phyloP scores from a whole-genome alignment of 1,284 basidiomycete species.

The Sporisorium sorghi region DNA sequence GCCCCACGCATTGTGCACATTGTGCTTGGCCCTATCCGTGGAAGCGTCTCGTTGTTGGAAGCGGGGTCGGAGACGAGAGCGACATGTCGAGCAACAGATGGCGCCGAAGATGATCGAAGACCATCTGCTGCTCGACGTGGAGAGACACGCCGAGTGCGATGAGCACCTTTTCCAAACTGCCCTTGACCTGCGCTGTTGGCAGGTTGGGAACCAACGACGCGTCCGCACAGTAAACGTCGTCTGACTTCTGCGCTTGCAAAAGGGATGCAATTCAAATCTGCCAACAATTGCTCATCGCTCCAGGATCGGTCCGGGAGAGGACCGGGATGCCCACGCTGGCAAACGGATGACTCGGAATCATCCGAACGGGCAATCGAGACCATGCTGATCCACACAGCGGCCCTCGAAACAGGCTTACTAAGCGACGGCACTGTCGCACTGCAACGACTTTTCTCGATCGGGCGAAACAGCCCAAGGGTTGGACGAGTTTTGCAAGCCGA shows the following conservation, averaged over 20 bases:
- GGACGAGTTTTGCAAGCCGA: too few relatives aligned
- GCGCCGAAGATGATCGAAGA: slow-evolving; percentile 71
- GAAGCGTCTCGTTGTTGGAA: slow-evolving; percentile 82
- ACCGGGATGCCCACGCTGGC: too few relatives aligned
- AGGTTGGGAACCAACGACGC: slow-evolving; percentile 90
- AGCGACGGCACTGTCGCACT: too few relatives aligned
- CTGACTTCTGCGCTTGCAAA: slow-evolving; percentile 79
- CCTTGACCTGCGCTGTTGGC: slow-evolving; percentile 77
- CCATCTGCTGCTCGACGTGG: slow-evolving; percentile 77
- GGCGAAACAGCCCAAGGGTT: too few relatives aligned
- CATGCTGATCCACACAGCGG: too few relatives aligned
- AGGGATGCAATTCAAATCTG: slow-evolving; percentile 81
- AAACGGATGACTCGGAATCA: too few relatives aligned
- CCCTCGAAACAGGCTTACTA: too few relatives aligned
- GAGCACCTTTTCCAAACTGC: slow-evolving; percentile 81
- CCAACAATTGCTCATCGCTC: slow-evolving; percentile 75
- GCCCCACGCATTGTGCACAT: too few relatives aligned
- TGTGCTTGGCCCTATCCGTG: too few relatives aligned
- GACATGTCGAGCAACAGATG: slow-evolving; percentile 69
- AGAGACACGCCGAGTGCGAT: slow-evolving; percentile 84
- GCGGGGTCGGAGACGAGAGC: slow-evolving; percentile 75
- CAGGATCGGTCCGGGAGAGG: too few relatives aligned
- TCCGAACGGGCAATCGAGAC: too few relatives aligned
- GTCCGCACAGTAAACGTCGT: slow-evolving; percentile 86
- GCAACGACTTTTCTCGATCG: too few relatives aligned